Conservation (phyloP, 2,329 filamentous ascomycete species). For the Beauveria varroae region DNA sequence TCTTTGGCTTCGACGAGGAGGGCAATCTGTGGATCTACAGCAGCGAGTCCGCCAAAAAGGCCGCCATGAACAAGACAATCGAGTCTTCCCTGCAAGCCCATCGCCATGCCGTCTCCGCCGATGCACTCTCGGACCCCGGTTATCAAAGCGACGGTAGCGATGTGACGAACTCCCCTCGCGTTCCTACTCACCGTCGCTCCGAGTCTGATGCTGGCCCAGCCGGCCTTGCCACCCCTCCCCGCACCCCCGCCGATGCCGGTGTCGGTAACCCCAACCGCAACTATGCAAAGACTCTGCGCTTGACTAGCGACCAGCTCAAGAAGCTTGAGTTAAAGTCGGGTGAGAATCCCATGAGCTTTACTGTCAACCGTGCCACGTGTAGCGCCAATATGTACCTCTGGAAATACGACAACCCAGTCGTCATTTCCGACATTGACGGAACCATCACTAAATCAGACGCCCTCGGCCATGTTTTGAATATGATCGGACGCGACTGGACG, state of each 20-base stretch:
- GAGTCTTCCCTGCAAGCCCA: constrained; percentile 41
- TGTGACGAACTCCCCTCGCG: constrained; percentile 38
- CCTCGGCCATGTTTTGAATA: constrained; percentile 87
- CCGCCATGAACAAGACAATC: constrained; percentile 62
- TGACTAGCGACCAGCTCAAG: constrained; percentile 94
- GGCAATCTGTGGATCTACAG: constrained; percentile 99
- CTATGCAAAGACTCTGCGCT: constrained; percentile 90
- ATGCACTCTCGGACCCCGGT: constrained; percentile 84
- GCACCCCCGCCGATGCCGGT: constrained; percentile 60
- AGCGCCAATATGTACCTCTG: constrained; percentile 90
- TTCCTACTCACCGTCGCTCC: constrained; percentile 49
- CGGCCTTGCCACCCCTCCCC: constrained; percentile 56
- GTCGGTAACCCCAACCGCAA: constrained; percentile 69
- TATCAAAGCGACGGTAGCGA: constrained; percentile 88
- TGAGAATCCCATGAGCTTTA: constrained; percentile 93
- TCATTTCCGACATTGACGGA: constrained; percentile 97
- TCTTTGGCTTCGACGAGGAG: constrained; percentile 91
- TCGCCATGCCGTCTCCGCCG: constrained; percentile 51
- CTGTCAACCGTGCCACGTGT: constrained; percentile 90
- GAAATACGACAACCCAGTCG: constrained; percentile 84
- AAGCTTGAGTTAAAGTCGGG: constrained; percentile 73
- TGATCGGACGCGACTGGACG: constrained; percentile 97
- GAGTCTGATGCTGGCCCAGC: constrained; percentile 57
- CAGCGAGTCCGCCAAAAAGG: constrained; percentile 91
- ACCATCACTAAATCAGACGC: constrained; percentile 98